Base-by-base conservation (phyloP, 73 alveolate species). In the Paramecium tetraurelia region DNA sequence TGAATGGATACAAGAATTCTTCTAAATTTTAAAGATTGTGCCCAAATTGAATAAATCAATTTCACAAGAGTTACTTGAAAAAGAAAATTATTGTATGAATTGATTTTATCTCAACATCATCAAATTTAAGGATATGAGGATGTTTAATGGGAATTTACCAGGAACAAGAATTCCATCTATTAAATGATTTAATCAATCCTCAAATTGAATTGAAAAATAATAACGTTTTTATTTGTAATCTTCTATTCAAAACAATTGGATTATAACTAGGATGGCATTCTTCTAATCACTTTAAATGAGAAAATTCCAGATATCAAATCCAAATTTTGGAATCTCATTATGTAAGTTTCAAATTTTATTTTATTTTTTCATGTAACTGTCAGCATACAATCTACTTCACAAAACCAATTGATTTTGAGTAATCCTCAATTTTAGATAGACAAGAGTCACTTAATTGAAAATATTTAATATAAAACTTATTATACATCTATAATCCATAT, bases 331-430 rank as follows among this genome's bases (percentile, higher is more conserved):
- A 92, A 89, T 89, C 24, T 83, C 94, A 29, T 3, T 53, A 8
- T 90, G 94, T 92, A 89, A n/a, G 94, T 89, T 50, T 71, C 38
- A 72, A 89, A 89, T 44, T 72, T 89, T 92, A 5, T 46, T 59
- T 22, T 92, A 89, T 29, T 89, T 89, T 22, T 44, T 21, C 6
- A 83, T 24, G 94, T 89, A 48, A 71, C 94, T 27, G 41, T 72
- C 41, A 89, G 38, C 84, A 89, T 89, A 7, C 38, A 58, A 59
- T 89, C 92, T 8, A 89, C 58, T 44, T 89, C 94, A 22, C 80
- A 46, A 72, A 89, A 89, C n/a, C 88, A 53, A 71, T 89, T 89
- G 24, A 89, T 38, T 4, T 71, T 33, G 0, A 89, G 80, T 12
- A 89, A 12, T 70, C 70, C 70, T 16, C 94, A 24, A 89, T 44